These are phyloP conservation scores for Fragilaria crotonensis DNA, from an alignment of 108 stramenopile genomes.

Conservation along the genomic window DNA sequence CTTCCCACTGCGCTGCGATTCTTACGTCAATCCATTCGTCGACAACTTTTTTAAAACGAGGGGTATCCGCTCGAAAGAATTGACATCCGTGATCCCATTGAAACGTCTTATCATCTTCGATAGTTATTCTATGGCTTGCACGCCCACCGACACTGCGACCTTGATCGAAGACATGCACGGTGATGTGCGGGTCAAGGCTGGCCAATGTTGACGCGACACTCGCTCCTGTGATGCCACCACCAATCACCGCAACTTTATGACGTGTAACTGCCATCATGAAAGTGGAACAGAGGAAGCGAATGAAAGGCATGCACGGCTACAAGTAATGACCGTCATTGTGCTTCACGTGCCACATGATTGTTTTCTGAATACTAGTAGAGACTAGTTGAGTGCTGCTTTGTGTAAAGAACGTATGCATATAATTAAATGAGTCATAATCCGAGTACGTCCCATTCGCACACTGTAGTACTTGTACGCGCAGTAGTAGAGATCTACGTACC, in stretches of 20 bases:
- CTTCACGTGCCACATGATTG: too few relatives aligned
- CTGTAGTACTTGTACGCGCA: too few relatives aligned
- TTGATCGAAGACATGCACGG: constrained; percentile 52
- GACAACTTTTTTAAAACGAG: constrained; percentile 19
- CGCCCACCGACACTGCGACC: constrained; percentile 55
- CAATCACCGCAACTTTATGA: constrained; percentile 29
- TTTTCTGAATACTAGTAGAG: too few relatives aligned
- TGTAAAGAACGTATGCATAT: too few relatives aligned
- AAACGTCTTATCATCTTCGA: constrained; percentile 5
- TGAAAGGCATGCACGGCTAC: too few relatives aligned
- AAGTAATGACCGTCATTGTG: too few relatives aligned
- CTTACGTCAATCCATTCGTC: constrained; percentile 23
- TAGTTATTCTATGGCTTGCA: constrained; percentile 26
- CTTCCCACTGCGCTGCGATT: constrained; percentile 41
- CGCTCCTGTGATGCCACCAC: constrained; percentile 40
- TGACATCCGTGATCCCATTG: constrained; percentile 62
- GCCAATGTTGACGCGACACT: constrained; percentile 6
- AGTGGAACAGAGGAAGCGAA: too few relatives aligned
- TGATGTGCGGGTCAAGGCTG: neutral
- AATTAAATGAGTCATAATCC: too few relatives aligned
- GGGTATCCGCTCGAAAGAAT: constrained; percentile 58
- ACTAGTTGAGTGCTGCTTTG: too few relatives aligned
- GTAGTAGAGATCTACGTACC: too few relatives aligned
- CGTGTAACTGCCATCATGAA: neutral
- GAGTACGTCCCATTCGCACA: too few relatives aligned